Percentiles rank a stretch among this genome's conserved stretches.
phyloP scores from a whole-genome alignment of 2,329 filamentous ascomycete genomes.

The Aspergillus amoenus region DNA sequence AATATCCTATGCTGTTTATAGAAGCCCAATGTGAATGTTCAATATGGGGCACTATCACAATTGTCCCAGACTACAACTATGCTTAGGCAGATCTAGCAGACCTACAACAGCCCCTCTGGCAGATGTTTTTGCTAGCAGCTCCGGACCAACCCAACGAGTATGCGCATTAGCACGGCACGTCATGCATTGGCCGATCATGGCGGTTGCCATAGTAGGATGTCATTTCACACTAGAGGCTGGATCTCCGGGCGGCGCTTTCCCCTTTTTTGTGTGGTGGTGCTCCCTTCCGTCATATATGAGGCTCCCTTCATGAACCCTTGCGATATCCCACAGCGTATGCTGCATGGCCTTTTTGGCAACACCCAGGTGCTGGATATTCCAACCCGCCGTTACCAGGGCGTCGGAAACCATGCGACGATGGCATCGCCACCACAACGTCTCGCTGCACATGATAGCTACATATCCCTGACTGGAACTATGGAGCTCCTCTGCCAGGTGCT shows the following conservation, averaged over 20 bases:
- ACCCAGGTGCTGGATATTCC: neutral
- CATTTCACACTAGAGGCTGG: no score
- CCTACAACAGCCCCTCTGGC: no score
- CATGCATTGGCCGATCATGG: no score
- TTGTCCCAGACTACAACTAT: no score
- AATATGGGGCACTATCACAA: no score
- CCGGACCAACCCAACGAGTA: no score
- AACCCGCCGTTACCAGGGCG: neutral
- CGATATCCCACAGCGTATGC: neutral
- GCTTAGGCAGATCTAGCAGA: no score
- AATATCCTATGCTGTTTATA: no score
- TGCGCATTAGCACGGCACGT: no score
- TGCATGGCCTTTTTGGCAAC: neutral
- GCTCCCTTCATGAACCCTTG: neutral
- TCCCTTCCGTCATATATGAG: neutral
- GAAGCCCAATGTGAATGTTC: no score
- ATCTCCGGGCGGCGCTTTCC: neutral
- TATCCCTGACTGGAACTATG: neutral
- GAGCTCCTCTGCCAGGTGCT: neutral
- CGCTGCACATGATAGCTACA: neutral
- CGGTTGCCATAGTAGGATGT: no score
- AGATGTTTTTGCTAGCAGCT: no score
- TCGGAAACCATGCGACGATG: neutral
- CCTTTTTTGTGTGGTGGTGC: neutral
- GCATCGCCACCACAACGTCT: neutral